Evolutionary conservation across 1,139 yeast genomes (phyloP).

Genomic region (Yamadazyma dushanensis): DNA sequence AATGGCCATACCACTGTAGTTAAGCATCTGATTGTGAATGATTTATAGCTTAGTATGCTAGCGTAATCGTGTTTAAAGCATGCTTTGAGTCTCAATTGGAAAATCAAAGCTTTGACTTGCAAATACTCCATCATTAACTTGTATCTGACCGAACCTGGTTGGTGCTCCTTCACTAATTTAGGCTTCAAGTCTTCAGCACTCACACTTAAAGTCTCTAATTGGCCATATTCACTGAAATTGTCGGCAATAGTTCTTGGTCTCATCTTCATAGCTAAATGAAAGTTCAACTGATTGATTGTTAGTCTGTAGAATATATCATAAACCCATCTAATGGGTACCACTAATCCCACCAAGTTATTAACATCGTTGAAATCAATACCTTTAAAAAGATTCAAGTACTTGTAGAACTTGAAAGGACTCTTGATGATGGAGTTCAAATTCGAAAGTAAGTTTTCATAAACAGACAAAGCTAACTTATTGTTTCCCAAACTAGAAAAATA

Average conservation of each 20-base stretch:
- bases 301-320: slow-evolving; percentile 41
- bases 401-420: slow-evolving; percentile 13
- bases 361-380: slow-evolving; percentile 33
- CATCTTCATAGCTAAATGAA: slow-evolving; percentile 29
- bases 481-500: slow-evolving; percentile 43
- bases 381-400: slow-evolving; percentile 17
- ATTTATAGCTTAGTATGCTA: slow-evolving; percentile 21
- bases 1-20: slow-evolving; percentile 46
- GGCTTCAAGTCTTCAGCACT: slow-evolving; percentile 14
- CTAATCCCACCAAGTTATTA: slow-evolving; percentile 32
- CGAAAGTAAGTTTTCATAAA: slow-evolving; percentile 16
- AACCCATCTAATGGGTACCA: slow-evolving; percentile 37
- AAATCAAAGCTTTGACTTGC: slow-evolving; percentile 14
- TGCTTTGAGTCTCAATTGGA: slow-evolving; percentile 28
- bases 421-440: slow-evolving; percentile 10
- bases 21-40: slow-evolving; percentile 28
- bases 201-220: slow-evolving; percentile 26
- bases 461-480: slow-evolving; percentile 27
- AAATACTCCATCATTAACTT: slow-evolving; percentile 11
- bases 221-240: slow-evolving; percentile 20
- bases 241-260: slow-evolving; percentile 42
- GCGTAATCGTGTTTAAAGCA: slow-evolving; percentile 41
- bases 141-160: slow-evolving; percentile 3
- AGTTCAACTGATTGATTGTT: slow-evolving; percentile 48
- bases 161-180: slow-evolving; percentile 6